Evolutionary conservation across 2,329 filamentous ascomycete species (phyloP), one percentile per base, ranked within the genome.

Genomic region (Didymella glomerata): DNA sequence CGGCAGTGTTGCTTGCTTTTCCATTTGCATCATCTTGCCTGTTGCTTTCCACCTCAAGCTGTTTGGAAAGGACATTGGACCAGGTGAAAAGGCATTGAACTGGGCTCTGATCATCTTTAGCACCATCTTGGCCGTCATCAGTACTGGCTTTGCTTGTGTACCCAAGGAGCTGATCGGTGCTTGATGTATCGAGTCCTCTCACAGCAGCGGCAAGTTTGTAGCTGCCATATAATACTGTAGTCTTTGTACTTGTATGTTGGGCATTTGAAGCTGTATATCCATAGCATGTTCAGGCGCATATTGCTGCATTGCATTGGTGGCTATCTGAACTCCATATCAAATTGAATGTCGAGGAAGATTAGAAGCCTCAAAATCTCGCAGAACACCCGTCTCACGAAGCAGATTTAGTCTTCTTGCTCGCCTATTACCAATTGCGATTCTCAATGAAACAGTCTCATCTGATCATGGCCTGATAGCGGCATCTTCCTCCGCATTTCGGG

Each of bases 1-100:
- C 80, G 94, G 95, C 13, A 92, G 90, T 38, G 90, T 93, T 3
- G 84, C 97, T 16, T 97, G 94, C 79, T 97, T 97, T 69, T 92
- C 91, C 18, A 96, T 98, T 65, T 98, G 94, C 78, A 88, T 98
- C 65, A 93, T 96, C 77, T 82, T 99, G 49, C 95, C 94, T 0
- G 81, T 97, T 30, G 85, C 88, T 4, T 98, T 99, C 74, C 93
- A 98, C 72, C 80, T 98, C 56, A 96, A 93, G 79, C 86, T 98
- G 1, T 98, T 96, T 75, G 87, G 88, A 46, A 84, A 87, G 48
- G 88, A 94, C 60, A 86, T 97, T 45, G 79, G 82, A 1, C 66
- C 76, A 1, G 73, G 75, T 22, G 92, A 97, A 77, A 88, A 86
- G 68, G 74, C 86, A 4, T 65, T 90, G 44, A 88, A 90, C 68